Percentiles rank a stretch among this genome's conserved stretches.
Conservation (phyloP, 1,139 yeast species). For the Geotrichum histeridarum region DNA sequence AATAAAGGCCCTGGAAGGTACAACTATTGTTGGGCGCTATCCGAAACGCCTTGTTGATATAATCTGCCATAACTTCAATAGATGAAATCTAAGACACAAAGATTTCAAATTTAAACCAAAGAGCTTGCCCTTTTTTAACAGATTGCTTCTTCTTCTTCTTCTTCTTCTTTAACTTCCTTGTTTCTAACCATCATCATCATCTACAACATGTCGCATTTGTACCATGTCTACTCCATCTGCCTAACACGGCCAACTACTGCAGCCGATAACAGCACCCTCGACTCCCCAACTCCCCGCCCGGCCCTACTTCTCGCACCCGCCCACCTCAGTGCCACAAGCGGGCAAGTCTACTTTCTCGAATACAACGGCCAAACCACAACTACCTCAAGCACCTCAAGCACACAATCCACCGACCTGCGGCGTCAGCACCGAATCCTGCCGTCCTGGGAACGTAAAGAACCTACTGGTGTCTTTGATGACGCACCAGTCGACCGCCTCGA, state of each 20-base stretch:
- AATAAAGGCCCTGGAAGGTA: no score
- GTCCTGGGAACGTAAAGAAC: conserved; percentile 4
- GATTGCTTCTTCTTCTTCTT: background rate
- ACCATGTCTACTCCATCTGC: conserved; percentile 5
- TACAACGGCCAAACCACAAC: background rate
- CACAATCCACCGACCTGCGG: no score
- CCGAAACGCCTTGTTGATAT: no score
- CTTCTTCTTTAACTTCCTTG: background rate
- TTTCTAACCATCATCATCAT: background rate
- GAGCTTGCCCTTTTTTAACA: background rate
- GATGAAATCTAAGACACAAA: no score
- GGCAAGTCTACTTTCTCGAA: conserved; percentile 1
- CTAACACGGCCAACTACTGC: background rate
- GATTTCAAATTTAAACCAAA: no score
- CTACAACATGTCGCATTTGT: background rate
- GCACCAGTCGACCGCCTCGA: background rate
- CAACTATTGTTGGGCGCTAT: no score
- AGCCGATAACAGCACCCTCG: background rate
- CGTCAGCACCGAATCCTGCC: background rate
- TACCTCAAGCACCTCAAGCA: background rate
- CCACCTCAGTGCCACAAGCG: background rate
- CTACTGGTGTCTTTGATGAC: background rate
- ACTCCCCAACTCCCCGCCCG: background rate
- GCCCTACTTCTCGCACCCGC: conserved; percentile 5
- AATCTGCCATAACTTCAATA: no score